Evolutionary conservation across 1,284 basidiomycete genomes (phyloP).

Genomic region (Mycena sp.): DNA sequence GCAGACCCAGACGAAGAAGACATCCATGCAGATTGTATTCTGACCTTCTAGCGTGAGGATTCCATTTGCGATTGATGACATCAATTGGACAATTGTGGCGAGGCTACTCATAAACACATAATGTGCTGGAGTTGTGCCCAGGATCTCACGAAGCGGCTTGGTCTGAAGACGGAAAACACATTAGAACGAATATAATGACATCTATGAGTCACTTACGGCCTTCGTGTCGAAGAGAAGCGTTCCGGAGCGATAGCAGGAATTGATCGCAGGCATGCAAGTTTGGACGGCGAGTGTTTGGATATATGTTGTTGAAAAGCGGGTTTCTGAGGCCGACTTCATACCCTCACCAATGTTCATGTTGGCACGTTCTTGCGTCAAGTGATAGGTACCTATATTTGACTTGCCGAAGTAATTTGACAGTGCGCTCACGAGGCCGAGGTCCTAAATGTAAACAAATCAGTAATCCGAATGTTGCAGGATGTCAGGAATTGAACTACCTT

Average conservation of each 20-base stretch:
- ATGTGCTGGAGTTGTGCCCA: neutral
- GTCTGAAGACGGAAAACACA: neutral
- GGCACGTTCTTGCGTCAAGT: neutral
- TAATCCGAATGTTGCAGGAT: too few species aligned
- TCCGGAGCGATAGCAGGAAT: neutral
- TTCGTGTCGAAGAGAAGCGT: neutral
- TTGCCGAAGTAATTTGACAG: neutral
- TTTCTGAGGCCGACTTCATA: neutral
- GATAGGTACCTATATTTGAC: neutral
- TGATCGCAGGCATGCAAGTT: neutral
- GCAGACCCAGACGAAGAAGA: conserved; percentile 38
- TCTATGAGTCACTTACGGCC: neutral
- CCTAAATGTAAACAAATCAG: neutral
- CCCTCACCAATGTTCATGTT: neutral
- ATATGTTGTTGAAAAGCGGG: conserved; percentile 7
- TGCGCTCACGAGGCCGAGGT: conserved; percentile 7
- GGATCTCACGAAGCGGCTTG: neutral
- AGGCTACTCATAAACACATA: conserved; percentile 29
- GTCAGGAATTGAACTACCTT: too few species aligned
- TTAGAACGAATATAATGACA: neutral
- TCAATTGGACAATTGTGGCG: conserved; percentile 26
- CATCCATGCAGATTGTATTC: conserved; percentile 35
- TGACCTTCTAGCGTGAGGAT: conserved; percentile 37
- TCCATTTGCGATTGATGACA: conserved; percentile 31
- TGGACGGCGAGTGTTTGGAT: conserved; percentile 11